These are phyloP conservation scores for Eutrema japonicum DNA, from an alignment of 345 rosid genomes.

Conservation along the genomic window DNA sequence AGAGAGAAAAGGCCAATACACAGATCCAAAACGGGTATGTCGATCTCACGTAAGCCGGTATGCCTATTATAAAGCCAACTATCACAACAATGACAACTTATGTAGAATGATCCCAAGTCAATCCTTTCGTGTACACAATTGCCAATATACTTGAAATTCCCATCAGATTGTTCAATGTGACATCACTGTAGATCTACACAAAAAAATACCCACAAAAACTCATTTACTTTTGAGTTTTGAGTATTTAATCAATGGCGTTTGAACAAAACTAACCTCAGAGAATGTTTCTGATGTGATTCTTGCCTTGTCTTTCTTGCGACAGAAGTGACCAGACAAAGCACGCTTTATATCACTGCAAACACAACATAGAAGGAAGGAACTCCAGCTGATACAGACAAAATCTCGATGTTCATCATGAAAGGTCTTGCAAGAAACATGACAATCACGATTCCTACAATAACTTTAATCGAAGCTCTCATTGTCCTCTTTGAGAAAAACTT, in stretches of 20 bases:
- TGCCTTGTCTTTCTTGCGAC: constrained; percentile 31
- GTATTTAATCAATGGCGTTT: neutral
- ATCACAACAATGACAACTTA: constrained; percentile 39
- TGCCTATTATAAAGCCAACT: constrained; percentile 32
- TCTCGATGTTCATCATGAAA: constrained; percentile 41
- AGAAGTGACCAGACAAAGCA: constrained; percentile 39
- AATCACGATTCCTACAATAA: constrained; percentile 33
- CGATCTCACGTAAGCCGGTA: constrained; percentile 41
- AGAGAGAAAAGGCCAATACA: constrained; percentile 35
- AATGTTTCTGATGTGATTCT: constrained; percentile 40
- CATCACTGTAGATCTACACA: constrained; percentile 37
- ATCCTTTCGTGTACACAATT: constrained; percentile 37
- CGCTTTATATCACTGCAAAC: constrained; percentile 32
- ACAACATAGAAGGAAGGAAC: constrained; percentile 43
- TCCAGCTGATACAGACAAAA: constrained; percentile 34
- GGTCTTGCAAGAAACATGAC: constrained; percentile 39
- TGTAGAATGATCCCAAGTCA: constrained; percentile 38
- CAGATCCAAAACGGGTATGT: constrained; percentile 46
- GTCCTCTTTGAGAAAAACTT: constrained; percentile 31
- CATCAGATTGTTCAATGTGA: constrained; percentile 39
- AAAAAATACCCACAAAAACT: neutral
- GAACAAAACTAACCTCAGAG: constrained; percentile 29
- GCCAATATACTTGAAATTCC: constrained; percentile 38
- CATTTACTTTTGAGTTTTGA: neutral
- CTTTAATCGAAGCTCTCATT: constrained; percentile 29